phyloP scores from a whole-genome alignment of 441 rosid genomes.

The Viola pubescens region DNA sequence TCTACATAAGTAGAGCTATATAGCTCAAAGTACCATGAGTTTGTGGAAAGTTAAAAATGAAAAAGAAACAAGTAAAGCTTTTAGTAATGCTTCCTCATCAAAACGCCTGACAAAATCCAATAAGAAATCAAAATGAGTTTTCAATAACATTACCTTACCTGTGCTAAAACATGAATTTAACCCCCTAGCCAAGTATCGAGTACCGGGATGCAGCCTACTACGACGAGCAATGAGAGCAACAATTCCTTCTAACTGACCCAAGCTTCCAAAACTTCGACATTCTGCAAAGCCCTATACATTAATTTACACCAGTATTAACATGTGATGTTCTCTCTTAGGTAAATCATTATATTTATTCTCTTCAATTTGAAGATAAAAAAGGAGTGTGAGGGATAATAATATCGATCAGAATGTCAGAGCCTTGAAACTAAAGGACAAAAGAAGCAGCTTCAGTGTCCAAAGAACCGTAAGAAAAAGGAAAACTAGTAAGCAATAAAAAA shows the following conservation, averaged over 20 bases:
- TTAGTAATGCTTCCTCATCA: neutral
- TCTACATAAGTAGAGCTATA: no score
- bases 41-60: neutral
- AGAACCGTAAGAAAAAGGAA: no score
- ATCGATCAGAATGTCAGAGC: no score
- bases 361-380: neutral
- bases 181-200: slow-evolving; percentile 98
- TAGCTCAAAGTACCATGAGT: neutral
- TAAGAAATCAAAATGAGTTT: neutral
- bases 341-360: slow-evolving; percentile 1
- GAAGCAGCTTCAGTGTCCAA: no score
- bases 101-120: neutral
- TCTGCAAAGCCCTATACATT: slow-evolving; percentile 98
- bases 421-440: no score
- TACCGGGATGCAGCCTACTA: slow-evolving; percentile 95
- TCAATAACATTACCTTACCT: slow-evolving; percentile 37
- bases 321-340: slow-evolving; percentile 5
- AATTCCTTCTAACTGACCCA: slow-evolving; percentile 83
- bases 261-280: slow-evolving; percentile 85
- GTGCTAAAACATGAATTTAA: slow-evolving; percentile 95
- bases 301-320: slow-evolving; percentile 48
- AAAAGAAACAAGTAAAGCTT: neutral
- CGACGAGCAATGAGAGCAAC: slow-evolving; percentile 94
- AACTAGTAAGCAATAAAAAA: no score
- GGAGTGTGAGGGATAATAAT: neutral